A percentile compares a stretch with the other conserved stretches of the same genome.
These are phyloP conservation scores for Stropharia rugosoannulata DNA, from an alignment of 768 basidiomycete genomes.

Conservation along the genomic window DNA sequence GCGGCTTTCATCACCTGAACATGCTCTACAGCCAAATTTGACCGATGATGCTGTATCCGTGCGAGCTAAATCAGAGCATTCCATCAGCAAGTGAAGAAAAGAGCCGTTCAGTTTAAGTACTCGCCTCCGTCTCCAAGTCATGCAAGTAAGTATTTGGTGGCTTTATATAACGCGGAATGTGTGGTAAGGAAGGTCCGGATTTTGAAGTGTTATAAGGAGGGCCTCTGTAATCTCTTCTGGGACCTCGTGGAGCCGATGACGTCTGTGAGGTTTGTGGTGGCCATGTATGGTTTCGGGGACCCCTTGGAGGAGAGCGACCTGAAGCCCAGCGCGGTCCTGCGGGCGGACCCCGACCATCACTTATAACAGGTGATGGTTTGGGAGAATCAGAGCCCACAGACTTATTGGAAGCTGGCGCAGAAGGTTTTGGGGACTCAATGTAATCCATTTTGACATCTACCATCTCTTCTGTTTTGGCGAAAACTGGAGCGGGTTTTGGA, in stretches of 20 bases:
- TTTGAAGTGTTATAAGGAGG: slow-evolving; percentile 1
- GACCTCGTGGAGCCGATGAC: not conserved
- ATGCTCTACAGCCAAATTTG: slow-evolving; percentile 38
- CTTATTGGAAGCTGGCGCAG: not conserved
- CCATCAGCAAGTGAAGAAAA: not conserved
- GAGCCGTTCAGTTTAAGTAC: too few species aligned
- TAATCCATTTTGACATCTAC: slow-evolving; percentile 6
- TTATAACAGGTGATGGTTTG: slow-evolving; percentile 3
- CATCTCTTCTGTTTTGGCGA: not conserved
- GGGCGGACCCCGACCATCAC: slow-evolving; percentile 7
- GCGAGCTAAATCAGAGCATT: slow-evolving; percentile 22
- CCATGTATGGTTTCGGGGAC: slow-evolving; percentile 31
- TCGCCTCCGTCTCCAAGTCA: slow-evolving; percentile 23
- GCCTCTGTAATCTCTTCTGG: slow-evolving; percentile 6
- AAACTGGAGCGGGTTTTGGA: not conserved
- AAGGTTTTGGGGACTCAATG: not conserved
- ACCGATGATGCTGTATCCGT: slow-evolving; percentile 37
- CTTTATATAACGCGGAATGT: slow-evolving; percentile 3
- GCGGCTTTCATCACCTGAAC: slow-evolving; percentile 35
- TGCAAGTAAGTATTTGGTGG: not conserved
- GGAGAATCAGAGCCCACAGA: slow-evolving; percentile 12
- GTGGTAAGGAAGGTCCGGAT: slow-evolving; percentile 1
- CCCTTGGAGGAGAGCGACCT: slow-evolving; percentile 39
- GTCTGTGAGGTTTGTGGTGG: slow-evolving; percentile 7
- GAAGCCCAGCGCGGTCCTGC: slow-evolving; percentile 16